Base-by-base conservation (phyloP, 2,329 filamentous ascomycete genomes). In the Sclerotinia sclerotiorum region DNA sequence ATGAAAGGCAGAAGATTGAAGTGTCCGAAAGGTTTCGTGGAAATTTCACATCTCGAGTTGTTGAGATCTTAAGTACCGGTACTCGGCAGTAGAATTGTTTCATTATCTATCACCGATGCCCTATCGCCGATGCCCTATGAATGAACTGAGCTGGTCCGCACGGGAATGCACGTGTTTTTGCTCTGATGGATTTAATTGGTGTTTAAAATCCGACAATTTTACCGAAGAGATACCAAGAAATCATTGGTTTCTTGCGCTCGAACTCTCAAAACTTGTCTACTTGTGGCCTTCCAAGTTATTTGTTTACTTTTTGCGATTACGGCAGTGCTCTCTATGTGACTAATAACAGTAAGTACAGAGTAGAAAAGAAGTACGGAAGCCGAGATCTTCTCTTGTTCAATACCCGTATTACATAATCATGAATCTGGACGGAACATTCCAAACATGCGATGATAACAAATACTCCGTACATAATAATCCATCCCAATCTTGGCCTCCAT, bases 71-170 rank as follows among this genome's bases (percentile, higher is more conserved):
- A 7, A 35, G 35, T 15, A 42, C 39, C 39, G 39, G 39, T 42
- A 42, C 39, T 19, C 19, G 19, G 52, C 29, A 55, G 52, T 3
- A 42, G 39, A 15, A 15, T 39, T 13, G 39, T 35, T 7, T 61
- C 6, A 5, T 17, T 35, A 48, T 61, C 27, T 61, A 61, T 48
- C 42, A 27, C 42, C 57, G 48, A 61, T 61, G 27, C 57, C 57
- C 42, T 48, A 39, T 39, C 39, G 1, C 10, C 11, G 39, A 39
- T 13, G 19, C 57, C 57, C 27, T 49, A 49, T 15, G 11, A 21
- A 32, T 24, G 54, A 15, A 7, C n/a, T 61, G 57, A 21, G n/a
- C 2, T 60, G 57, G 10, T 7, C 19, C 5, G 17, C 21, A 32
- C 17, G 32, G 51, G 51, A 39, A 13, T 42, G 42, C 57, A 60